Conservation (phyloP, 75 land plant species). For the Selaginella moellendorffii region DNA sequence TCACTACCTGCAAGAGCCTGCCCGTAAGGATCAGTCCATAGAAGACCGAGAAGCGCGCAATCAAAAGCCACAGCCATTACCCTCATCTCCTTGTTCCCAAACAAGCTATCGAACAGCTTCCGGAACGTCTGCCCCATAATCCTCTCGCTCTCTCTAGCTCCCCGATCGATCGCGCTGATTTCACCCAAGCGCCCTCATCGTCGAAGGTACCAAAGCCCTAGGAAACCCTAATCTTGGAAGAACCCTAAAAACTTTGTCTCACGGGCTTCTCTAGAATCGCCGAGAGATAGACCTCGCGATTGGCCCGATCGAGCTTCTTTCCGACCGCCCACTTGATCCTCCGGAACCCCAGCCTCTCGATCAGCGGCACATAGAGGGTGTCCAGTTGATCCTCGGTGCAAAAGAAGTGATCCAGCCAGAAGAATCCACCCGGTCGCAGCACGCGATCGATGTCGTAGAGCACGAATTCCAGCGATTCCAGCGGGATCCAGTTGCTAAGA, state of each 20-base stretch:
- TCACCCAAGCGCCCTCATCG: too few relatives aligned
- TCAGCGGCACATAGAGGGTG: constrained; percentile 2
- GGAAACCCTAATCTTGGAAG: too few relatives aligned
- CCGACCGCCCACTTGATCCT: background rate
- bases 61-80: constrained; percentile 17
- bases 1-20: background rate
- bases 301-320: constrained; percentile 1
- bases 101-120: constrained; percentile 73
- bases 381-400: background rate
- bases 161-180: too few relatives aligned
- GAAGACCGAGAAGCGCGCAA: background rate
- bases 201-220: too few relatives aligned
- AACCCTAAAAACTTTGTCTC: too few relatives aligned
- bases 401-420: constrained; percentile 4
- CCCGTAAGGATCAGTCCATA: background rate
- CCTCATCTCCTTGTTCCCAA: constrained; percentile 78
- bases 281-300: background rate
- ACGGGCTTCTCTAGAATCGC: constrained; percentile 2
- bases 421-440: background rate
- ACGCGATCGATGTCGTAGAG: constrained; percentile 7
- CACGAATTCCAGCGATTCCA: background rate
- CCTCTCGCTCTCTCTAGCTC: too few relatives aligned
- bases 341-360: background rate
- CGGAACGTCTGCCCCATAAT: constrained; percentile 35
- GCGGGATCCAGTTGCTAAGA: background rate